These are phyloP conservation scores for Crithidia mellificae DNA, from an alignment of 208 protist genomes.

Conservation along the genomic window DNA sequence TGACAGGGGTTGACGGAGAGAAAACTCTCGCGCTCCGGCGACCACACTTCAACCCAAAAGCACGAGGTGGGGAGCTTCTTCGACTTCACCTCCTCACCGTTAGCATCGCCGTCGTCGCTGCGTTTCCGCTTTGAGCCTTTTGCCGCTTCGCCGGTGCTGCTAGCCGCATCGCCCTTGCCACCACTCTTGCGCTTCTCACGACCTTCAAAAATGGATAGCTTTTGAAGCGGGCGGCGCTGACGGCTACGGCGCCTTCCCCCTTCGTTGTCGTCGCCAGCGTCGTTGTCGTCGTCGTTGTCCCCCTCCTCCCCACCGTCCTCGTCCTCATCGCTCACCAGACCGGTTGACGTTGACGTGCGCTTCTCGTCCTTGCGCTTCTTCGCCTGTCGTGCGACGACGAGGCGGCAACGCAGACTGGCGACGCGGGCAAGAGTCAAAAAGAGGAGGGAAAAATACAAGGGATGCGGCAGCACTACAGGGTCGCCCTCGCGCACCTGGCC, in stretches of 20 bases:
- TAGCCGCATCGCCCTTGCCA: neutral
- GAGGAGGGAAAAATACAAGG: slow-evolving; percentile 52
- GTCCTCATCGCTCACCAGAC: slow-evolving; percentile 6
- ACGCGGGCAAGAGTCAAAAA: slow-evolving; percentile 60
- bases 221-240: slow-evolving; percentile 9
- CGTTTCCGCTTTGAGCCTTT: slow-evolving; percentile 13
- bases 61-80: slow-evolving; percentile 72
- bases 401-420: slow-evolving; percentile 44
- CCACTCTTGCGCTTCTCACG: slow-evolving; percentile 21
- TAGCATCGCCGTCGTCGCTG: slow-evolving; percentile 1
- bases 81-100: slow-evolving; percentile 34
- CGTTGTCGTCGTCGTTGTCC: slow-evolving; percentile 10
- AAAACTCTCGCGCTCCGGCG: slow-evolving; percentile 68
- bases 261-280: slow-evolving; percentile 8
- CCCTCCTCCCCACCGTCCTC: slow-evolving; percentile 11
- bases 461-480: slow-evolving; percentile 38
- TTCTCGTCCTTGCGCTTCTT: slow-evolving; percentile 22
- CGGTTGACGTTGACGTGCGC: neutral
- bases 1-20: slow-evolving; percentile 85
- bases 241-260: neutral
- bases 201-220: slow-evolving; percentile 46
- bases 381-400: slow-evolving; percentile 45
- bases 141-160: neutral
- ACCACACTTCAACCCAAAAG: slow-evolving; percentile 91
- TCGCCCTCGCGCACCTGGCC: slow-evolving; percentile 3